Evolutionary conservation across 192 early-diverging fungal genomes (phyloP).

Genomic region (Chytriomyces hyalinus): DNA sequence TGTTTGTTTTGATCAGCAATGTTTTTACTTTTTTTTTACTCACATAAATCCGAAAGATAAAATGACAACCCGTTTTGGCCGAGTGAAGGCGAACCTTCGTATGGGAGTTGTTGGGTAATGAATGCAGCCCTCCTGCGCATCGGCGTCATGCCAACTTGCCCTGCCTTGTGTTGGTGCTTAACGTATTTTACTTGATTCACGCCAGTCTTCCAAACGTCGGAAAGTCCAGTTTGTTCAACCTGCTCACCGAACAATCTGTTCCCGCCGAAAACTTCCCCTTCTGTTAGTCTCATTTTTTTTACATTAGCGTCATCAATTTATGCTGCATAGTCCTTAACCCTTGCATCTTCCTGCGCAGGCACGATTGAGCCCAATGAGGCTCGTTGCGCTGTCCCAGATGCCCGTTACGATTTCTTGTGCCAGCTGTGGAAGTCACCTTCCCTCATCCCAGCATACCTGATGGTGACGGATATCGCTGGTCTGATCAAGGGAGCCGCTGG

Average conservation of each 20-base stretch:
- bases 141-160: not conserved
- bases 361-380: conserved; percentile 89
- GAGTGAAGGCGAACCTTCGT: conserved; percentile 20
- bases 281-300: conserved; percentile 42
- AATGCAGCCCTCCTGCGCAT: not conserved
- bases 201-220: conserved; percentile 88
- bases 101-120: conserved; percentile 10
- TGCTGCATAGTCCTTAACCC: conserved; percentile 61
- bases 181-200: not conserved
- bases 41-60: not conserved
- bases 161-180: not conserved
- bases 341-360: conserved; percentile 69
- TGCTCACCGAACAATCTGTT: conserved; percentile 38
- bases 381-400: conserved; percentile 86
- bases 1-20: not conserved
- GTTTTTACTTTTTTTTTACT: not conserved
- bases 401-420: conserved; percentile 78
- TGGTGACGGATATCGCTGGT: conserved; percentile 94
- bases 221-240: conserved; percentile 56
- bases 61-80: conserved; percentile 3
- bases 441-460: conserved; percentile 71
- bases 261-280: conserved; percentile 46
- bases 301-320: not conserved
- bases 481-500: conserved; percentile 71
- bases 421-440: conserved; percentile 62